Evolutionary conservation across 2,329 filamentous ascomycete species (phyloP).

Genomic region (Tolypocladium guangdongense): DNA sequence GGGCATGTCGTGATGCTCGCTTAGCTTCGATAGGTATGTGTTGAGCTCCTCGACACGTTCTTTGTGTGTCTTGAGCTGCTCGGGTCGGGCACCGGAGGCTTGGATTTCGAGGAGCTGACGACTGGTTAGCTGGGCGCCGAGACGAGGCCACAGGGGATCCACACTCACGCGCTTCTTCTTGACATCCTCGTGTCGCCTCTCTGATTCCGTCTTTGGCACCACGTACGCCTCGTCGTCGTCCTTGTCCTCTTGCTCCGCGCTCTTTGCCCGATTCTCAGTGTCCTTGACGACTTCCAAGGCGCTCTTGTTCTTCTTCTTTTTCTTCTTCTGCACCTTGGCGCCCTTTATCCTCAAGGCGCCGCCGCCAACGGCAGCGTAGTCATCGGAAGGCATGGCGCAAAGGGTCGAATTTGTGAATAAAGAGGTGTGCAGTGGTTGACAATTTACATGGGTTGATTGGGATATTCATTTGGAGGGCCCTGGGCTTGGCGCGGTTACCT

Average conservation of each 20-base stretch:
- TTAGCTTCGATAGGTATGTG: constrained; percentile 80
- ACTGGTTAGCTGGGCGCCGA: constrained; percentile 1
- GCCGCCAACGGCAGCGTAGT: constrained; percentile 56
- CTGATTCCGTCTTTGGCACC: constrained; percentile 67
- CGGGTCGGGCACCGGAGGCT: constrained; percentile 43
- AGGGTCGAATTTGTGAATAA: neutral
- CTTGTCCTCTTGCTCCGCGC: constrained; percentile 19
- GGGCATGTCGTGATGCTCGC: constrained; percentile 96
- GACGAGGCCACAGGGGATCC: too few relatives aligned
- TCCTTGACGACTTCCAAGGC: constrained; percentile 25
- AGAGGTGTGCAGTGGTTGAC: neutral
- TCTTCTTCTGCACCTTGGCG: constrained; percentile 54
- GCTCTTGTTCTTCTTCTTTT: constrained; percentile 42
- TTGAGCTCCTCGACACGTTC: constrained; percentile 94
- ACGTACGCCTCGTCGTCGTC: constrained; percentile 17
- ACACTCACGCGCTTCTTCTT: constrained; percentile 64
- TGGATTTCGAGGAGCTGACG: constrained; percentile 67
- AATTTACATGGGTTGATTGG: neutral
- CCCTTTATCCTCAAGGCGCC: constrained; percentile 84
- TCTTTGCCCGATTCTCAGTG: constrained; percentile 14
- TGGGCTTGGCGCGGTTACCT: neutral
- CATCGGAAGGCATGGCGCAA: constrained; percentile 56
- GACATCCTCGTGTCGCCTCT: constrained; percentile 70
- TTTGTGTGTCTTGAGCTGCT: constrained; percentile 93
- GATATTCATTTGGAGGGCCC: neutral